Evolutionary conservation across 2,329 filamentous ascomycete species (phyloP).

Genomic region (Aspergillus cejpii): DNA sequence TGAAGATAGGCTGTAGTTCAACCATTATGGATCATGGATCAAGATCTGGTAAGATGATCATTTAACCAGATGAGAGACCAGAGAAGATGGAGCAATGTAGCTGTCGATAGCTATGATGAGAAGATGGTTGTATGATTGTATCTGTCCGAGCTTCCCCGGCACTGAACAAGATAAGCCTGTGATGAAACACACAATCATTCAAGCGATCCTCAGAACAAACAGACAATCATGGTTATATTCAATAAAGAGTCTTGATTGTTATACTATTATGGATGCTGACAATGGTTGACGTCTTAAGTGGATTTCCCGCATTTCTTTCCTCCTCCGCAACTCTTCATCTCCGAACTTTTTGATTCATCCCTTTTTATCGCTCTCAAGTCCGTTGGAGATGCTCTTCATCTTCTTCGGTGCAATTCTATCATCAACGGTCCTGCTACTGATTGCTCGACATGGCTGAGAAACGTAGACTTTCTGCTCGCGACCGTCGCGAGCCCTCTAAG

Average conservation of each 20-base stretch:
- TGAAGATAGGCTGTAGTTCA: slow-evolving; percentile 43
- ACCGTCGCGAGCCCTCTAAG: slow-evolving; percentile 40
- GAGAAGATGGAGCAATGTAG: too few relatives aligned
- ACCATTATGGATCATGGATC: slow-evolving; percentile 27
- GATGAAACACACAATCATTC: background rate
- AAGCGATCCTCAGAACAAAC: background rate
- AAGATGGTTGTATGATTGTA: too few relatives aligned
- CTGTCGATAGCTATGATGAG: too few relatives aligned
- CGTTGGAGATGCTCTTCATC: slow-evolving; percentile 6
- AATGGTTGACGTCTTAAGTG: too few relatives aligned
- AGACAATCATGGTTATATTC: background rate
- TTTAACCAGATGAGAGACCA: background rate
- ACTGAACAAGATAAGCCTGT: background rate
- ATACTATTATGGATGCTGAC: too few relatives aligned
- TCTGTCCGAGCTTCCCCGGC: background rate
- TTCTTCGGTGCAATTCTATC: background rate
- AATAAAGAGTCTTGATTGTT: too few relatives aligned
- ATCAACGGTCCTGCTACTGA: background rate
- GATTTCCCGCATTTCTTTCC: background rate
- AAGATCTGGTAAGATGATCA: background rate
- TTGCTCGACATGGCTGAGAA: slow-evolving; percentile 36
- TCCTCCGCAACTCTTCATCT: background rate
- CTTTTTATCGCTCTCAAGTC: background rate
- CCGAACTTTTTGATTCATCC: background rate
- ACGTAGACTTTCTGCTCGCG: slow-evolving; percentile 39